A percentile compares a stretch with the other conserved stretches of the same genome.
These are phyloP conservation scores for Hygrocybe punicea DNA, from an alignment of 768 basidiomycete genomes.

Conservation along the genomic window DNA sequence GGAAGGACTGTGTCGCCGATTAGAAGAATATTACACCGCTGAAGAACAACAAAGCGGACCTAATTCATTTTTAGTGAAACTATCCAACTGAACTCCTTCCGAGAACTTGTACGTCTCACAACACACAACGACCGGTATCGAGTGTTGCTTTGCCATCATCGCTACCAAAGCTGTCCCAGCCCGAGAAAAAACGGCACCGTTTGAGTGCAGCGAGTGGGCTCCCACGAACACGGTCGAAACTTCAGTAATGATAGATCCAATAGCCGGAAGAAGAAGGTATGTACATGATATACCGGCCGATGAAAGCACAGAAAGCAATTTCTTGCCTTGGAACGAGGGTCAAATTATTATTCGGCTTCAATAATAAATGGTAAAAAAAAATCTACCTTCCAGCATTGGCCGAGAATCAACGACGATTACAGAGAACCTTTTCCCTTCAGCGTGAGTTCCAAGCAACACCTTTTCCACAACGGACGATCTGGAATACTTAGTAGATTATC, in stretches of 20 bases:
- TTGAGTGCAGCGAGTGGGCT: constrained; percentile 90
- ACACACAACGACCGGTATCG: constrained; percentile 92
- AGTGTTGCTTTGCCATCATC: constrained; percentile 89
- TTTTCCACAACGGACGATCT: constrained; percentile 96
- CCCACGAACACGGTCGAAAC: constrained; percentile 86
- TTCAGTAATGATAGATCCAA: constrained; percentile 75
- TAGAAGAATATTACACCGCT: neutral
- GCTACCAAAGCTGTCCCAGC: constrained; percentile 95
- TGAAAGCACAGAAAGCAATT: constrained; percentile 54
- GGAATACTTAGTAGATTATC: constrained; percentile 6
- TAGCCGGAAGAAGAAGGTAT: constrained; percentile 85
- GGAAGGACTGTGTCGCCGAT: neutral
- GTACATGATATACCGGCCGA: constrained; percentile 71
- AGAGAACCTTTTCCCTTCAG: constrained; percentile 73
- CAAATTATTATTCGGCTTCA: constrained; percentile 2
- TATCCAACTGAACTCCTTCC: constrained; percentile 87
- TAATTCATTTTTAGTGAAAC: constrained; percentile 93
- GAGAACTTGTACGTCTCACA: constrained; percentile 99
- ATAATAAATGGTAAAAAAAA: neutral
- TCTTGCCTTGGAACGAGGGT: constrained; percentile 57
- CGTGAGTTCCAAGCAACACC: constrained; percentile 73
- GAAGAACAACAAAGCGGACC: constrained; percentile 47
- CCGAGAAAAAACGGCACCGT: constrained; percentile 90
- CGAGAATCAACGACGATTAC: constrained; percentile 94
- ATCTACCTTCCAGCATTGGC: constrained; percentile 82